Evolutionary conservation across 2,329 filamentous ascomycete genomes (phyloP), one percentile per base, ranked within the genome.

Genomic region (Xylariaceae sp.): DNA sequence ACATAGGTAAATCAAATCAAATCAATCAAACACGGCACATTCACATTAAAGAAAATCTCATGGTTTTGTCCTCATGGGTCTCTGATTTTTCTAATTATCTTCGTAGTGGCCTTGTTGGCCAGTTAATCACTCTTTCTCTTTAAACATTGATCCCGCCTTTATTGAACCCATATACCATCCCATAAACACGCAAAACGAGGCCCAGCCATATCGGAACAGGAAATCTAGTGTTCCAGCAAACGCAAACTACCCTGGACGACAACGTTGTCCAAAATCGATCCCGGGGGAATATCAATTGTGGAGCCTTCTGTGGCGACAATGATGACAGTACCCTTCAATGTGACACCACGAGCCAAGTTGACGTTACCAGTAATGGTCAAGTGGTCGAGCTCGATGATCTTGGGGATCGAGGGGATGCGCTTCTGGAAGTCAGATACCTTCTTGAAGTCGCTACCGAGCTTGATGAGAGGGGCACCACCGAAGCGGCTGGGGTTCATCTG

Each of bases 361-460:
- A 99, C 94, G 50, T 92, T 91, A 73, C 94, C 94, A 42, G 94
- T 99, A 71, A 99, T 96, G 73, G 94, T 99, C 61, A 99, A 85
- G 75, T 99, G 94, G 73, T 95, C 90, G 53, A 94, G 85, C 80
- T 95, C 90, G 67, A 94, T 86, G 69, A 95, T 92, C 83, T 90
- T 92, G 72, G 90, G 90, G 70, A 95, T 95, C 65, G 88, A 91
- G 9, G 88, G 83, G 68, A 95, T 92, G 74, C 88, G 88, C 77
- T 90, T 88, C 80, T 92, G 88, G 84, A 95, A 95, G 81, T 92
- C 94, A 1, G 93, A 97, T 45, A 99, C 94, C 87, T 99, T 99
- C 89, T 99, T 99, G 87, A 99, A 99, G 83, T 99, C 94, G 72
- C 87, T 87, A 70, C 94, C 94, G 57, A 99, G 89, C 88, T 99